Evolutionary conservation across 768 basidiomycete genomes (phyloP).

Genomic region (Lenzites betulinus): DNA sequence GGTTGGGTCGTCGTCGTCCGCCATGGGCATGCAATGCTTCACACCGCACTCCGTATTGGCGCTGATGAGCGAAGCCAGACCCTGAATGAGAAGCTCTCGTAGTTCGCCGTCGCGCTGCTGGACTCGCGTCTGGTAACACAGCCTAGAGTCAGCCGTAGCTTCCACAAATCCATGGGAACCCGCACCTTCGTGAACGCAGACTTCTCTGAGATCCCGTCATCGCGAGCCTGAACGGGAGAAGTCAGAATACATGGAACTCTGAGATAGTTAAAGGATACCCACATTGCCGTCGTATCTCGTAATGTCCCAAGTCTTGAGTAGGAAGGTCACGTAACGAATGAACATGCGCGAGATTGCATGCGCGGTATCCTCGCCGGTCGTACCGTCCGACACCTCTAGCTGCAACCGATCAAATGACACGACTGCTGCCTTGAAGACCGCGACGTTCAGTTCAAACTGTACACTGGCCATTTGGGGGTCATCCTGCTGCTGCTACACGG

Average conservation of each 20-base stretch:
- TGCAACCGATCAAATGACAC: constrained; percentile 76
- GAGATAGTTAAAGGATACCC: constrained; percentile 1
- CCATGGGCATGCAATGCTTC: constrained; percentile 81
- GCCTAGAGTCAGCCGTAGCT: not conserved
- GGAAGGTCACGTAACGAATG: constrained; percentile 69
- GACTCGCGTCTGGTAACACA: constrained; percentile 20
- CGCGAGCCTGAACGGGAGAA: constrained; percentile 17
- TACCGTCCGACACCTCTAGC: constrained; percentile 57
- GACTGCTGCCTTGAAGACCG: constrained; percentile 72
- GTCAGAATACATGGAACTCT: not conserved
- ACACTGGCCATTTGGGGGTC: constrained; percentile 40
- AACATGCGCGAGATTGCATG: constrained; percentile 80
- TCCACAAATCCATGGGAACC: not conserved
- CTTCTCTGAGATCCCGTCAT: constrained; percentile 32
- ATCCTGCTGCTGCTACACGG: constrained; percentile 10
- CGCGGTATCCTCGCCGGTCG: constrained; percentile 61
- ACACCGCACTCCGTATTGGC: constrained; percentile 88
- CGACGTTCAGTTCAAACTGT: constrained; percentile 71
- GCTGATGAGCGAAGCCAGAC: constrained; percentile 77
- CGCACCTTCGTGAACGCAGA: constrained; percentile 28
- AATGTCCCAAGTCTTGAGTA: constrained; percentile 62
- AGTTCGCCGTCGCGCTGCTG: constrained; percentile 45
- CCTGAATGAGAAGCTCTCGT: constrained; percentile 76
- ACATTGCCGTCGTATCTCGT: constrained; percentile 47
- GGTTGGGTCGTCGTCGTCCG: constrained; percentile 69